These are phyloP conservation scores for Cardamine chenopodiifolia DNA, from an alignment of 345 rosid species.

Conservation along the genomic window DNA sequence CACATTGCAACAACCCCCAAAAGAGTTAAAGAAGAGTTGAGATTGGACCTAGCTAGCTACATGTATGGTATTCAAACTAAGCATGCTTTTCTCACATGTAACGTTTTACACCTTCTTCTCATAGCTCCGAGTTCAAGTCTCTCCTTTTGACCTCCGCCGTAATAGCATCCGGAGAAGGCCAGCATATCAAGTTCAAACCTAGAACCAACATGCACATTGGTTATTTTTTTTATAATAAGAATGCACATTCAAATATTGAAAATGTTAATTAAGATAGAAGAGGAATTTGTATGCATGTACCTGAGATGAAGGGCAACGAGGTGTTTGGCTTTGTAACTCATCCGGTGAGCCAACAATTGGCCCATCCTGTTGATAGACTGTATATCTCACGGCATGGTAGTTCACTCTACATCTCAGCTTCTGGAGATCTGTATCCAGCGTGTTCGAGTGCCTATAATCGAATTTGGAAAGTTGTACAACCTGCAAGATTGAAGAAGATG, in stretches of 20 bases:
- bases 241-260: too few relatives aligned
- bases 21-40: not conserved
- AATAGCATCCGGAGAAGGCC: slow-evolving; percentile 95
- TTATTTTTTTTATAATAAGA: too few relatives aligned
- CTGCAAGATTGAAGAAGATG: slow-evolving; percentile 46
- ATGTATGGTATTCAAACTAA: slow-evolving; percentile 4
- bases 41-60: not conserved
- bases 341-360: slow-evolving; percentile 61
- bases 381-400: slow-evolving; percentile 80
- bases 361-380: slow-evolving; percentile 70
- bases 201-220: slow-evolving; percentile 20
- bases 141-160: slow-evolving; percentile 89
- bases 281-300: slow-evolving; percentile 39
- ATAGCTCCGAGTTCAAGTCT: slow-evolving; percentile 69
- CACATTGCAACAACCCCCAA: too few relatives aligned
- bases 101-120: slow-evolving; percentile 83
- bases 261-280: not conserved
- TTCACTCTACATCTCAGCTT: slow-evolving; percentile 93
- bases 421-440: slow-evolving; percentile 68
- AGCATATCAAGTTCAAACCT: slow-evolving; percentile 98
- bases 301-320: slow-evolving; percentile 90
- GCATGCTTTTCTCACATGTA: slow-evolving; percentile 55
- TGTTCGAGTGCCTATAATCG: slow-evolving; percentile 86
- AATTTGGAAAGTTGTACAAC: slow-evolving; percentile 88
- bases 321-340: slow-evolving; percentile 66